Evolutionary conservation across 441 rosid species (phyloP).

Genomic region (Adansonia madagascariensis): DNA sequence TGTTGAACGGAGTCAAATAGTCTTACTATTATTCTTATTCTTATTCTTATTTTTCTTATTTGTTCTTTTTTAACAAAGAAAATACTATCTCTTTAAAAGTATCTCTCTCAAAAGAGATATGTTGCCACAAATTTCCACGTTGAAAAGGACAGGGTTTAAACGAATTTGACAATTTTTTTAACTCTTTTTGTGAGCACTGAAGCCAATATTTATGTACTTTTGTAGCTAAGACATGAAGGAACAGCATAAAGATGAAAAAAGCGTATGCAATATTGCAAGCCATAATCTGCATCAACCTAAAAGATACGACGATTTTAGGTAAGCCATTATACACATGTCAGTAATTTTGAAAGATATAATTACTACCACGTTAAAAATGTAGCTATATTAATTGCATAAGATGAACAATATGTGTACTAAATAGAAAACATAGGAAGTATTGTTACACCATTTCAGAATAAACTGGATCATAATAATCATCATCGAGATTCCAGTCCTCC

Average conservation of each 20-base stretch:
- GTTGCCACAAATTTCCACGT: neutral
- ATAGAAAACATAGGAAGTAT: neutral
- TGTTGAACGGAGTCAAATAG: neutral
- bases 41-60: neutral
- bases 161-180: neutral
- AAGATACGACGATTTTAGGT: neutral
- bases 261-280: neutral
- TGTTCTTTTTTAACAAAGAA: neutral
- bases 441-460: constrained; percentile 68
- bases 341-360: neutral
- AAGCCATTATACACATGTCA: neutral
- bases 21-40: neutral
- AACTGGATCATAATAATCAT: constrained; percentile 62
- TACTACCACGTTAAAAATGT: neutral
- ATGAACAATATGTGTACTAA: neutral
- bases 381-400: neutral
- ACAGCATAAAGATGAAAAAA: neutral
- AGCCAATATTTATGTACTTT: neutral
- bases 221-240: neutral
- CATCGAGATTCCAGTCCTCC: constrained; percentile 79
- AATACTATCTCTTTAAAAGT: neutral
- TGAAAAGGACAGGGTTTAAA: neutral
- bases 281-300: neutral
- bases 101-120: neutral
- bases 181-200: neutral